A percentile compares a stretch with the other conserved stretches of the same genome.
Evolutionary conservation across 805 yeast species (phyloP).

Genomic region (Komagataella phaffii): DNA sequence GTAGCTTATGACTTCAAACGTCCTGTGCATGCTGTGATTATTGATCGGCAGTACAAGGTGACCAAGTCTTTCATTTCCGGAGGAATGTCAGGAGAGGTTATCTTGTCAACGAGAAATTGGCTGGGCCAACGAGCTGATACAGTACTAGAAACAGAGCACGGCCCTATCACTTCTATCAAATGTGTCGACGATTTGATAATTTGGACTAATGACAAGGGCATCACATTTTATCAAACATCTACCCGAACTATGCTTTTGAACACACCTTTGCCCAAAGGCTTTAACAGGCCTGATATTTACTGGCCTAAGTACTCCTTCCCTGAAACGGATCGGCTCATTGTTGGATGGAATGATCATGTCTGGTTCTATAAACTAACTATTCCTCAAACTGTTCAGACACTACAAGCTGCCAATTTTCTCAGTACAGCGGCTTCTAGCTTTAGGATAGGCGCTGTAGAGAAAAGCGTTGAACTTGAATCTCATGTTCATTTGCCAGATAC

Average conservation of each 20-base stretch:
- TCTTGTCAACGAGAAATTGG: constrained; percentile 74
- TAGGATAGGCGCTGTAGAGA: constrained; percentile 18
- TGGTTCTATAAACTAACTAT: constrained; percentile 52
- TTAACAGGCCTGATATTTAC: constrained; percentile 61
- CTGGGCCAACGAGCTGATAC: constrained; percentile 69
- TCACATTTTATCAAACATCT: constrained; percentile 48
- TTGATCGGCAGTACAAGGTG: constrained; percentile 54
- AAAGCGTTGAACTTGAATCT: constrained; percentile 28
- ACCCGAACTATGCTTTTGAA: constrained; percentile 33
- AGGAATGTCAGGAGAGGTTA: constrained; percentile 78
- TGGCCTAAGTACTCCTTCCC: constrained; percentile 68
- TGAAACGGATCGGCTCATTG: constrained; percentile 49
- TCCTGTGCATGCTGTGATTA: constrained; percentile 77
- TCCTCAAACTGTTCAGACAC: neutral
- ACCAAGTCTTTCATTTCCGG: constrained; percentile 69
- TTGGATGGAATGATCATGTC: constrained; percentile 75
- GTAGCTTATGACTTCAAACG: constrained; percentile 72
- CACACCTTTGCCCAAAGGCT: constrained; percentile 41
- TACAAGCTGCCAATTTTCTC: constrained; percentile 21
- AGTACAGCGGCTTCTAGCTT: constrained; percentile 41
- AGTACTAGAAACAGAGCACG: constrained; percentile 41
- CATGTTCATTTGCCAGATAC: constrained; percentile 34
- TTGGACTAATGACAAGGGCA: constrained; percentile 81
- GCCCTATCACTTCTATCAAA: constrained; percentile 59
- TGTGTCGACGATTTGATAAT: constrained; percentile 52